Conservation (phyloP, 1,284 basidiomycete species). For the Irpex sp. region DNA sequence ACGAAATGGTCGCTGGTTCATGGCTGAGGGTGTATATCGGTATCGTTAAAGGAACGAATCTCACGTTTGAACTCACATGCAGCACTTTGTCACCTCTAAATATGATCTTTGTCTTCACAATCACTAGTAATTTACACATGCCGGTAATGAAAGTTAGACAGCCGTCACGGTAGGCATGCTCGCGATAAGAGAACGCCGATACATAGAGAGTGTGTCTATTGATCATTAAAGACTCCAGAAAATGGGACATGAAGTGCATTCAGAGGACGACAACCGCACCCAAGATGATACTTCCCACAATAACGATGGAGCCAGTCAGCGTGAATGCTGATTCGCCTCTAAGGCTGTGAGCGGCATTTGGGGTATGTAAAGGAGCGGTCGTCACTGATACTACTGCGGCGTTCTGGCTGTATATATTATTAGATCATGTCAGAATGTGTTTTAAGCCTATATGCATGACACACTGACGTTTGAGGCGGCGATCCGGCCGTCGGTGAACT, state of each 20-base stretch:
- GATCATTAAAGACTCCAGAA: background rate
- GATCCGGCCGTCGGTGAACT: no score
- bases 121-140: no score
- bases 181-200: background rate
- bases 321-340: background rate
- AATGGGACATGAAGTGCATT: background rate
- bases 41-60: no score
- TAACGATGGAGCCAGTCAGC: background rate
- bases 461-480: background rate
- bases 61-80: no score
- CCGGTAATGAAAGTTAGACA: no score
- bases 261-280: slow-evolving; percentile 11
- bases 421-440: background rate
- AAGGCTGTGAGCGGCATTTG: slow-evolving; percentile 1
- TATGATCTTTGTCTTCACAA: no score
- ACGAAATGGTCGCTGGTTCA: no score
- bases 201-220: background rate
- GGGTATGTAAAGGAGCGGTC: background rate
- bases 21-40: no score
- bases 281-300: slow-evolving; percentile 7
- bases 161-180: no score
- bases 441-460: background rate
- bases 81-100: no score
- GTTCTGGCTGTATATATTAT: background rate
- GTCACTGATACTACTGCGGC: background rate